Percentiles rank a stretch among this genome's conserved stretches.
These are phyloP conservation scores for Hortaea werneckii DNA, from an alignment of 2,329 filamentous ascomycete genomes.

Conservation along the genomic window DNA sequence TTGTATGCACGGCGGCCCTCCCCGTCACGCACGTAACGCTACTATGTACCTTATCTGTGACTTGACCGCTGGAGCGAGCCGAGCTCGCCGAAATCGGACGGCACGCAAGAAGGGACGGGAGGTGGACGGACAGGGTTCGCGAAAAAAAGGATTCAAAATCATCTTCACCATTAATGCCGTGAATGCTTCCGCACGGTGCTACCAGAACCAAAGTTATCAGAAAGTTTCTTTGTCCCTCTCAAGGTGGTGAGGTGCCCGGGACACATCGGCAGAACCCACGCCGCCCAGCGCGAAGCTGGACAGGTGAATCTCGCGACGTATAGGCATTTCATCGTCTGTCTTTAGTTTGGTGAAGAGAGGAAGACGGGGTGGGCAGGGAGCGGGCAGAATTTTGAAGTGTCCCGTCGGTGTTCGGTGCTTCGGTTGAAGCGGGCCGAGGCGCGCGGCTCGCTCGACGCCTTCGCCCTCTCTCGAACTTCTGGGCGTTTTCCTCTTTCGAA, in stretches of 20 bases:
- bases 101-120: too few relatives aligned
- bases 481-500: not conserved
- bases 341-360: constrained; percentile 61
- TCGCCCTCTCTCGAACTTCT: not conserved
- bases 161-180: too few relatives aligned
- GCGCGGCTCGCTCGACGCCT: too few relatives aligned
- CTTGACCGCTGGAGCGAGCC: too few relatives aligned
- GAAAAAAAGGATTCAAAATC: too few relatives aligned
- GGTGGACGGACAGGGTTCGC: too few relatives aligned
- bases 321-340: constrained; percentile 65
- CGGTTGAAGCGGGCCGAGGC: not conserved
- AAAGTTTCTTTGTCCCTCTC: constrained; percentile 32
- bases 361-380: constrained; percentile 8
- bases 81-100: too few relatives aligned
- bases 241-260: constrained; percentile 38
- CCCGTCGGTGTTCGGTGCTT: not conserved
- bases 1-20: too few relatives aligned
- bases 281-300: constrained; percentile 27
- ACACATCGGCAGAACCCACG: constrained; percentile 41
- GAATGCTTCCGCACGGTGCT: constrained; percentile 4
- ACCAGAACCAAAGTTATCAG: constrained; percentile 35
- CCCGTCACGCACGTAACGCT: too few relatives aligned
- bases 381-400: not conserved
- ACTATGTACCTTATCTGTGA: too few relatives aligned
- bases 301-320: constrained; percentile 41